phyloP scores from a whole-genome alignment of 2,329 filamentous ascomycete genomes.

The Epichloe hybrida region DNA sequence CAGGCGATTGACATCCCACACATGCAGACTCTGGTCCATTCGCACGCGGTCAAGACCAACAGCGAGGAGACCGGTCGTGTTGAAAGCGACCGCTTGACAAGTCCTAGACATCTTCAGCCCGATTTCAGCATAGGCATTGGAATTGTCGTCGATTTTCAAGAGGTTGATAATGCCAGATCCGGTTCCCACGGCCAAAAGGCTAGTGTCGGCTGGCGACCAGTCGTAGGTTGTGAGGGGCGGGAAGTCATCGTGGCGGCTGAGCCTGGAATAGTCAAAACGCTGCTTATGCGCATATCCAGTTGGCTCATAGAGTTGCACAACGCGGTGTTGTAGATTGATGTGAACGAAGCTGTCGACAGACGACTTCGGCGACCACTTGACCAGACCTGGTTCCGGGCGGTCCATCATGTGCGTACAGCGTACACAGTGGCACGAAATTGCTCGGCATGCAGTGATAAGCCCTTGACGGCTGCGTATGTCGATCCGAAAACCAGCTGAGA shows the following conservation, averaged over 20 bases:
- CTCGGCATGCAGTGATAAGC: neutral
- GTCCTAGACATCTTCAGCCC: conserved; percentile 62
- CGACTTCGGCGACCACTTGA: conserved; percentile 52
- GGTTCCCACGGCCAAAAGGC: conserved; percentile 62
- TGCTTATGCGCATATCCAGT: conserved; percentile 44
- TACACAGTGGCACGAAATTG: too few species aligned
- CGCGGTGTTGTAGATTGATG: conserved; percentile 49
- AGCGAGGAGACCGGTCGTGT: conserved; percentile 55
- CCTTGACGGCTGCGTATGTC: neutral
- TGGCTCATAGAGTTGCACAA: conserved; percentile 50
- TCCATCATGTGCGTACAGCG: conserved; percentile 28
- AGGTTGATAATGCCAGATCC: conserved; percentile 63
- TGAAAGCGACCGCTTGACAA: conserved; percentile 74
- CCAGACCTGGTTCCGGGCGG: conserved; percentile 46
- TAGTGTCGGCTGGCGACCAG: conserved; percentile 49
- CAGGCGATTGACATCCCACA: conserved; percentile 63
- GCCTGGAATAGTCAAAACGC: conserved; percentile 42
- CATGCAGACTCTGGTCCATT: conserved; percentile 69
- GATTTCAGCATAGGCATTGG: conserved; percentile 50
- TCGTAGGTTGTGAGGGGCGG: conserved; percentile 52
- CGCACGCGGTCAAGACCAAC: conserved; percentile 70
- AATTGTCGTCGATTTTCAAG: conserved; percentile 57
- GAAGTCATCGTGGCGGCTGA: conserved; percentile 48
- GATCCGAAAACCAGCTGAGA: neutral
- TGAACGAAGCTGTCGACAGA: conserved; percentile 48